Base-by-base conservation (phyloP, 2,329 filamentous ascomycete species). In the Stachybotrys chlorohalonatus region DNA sequence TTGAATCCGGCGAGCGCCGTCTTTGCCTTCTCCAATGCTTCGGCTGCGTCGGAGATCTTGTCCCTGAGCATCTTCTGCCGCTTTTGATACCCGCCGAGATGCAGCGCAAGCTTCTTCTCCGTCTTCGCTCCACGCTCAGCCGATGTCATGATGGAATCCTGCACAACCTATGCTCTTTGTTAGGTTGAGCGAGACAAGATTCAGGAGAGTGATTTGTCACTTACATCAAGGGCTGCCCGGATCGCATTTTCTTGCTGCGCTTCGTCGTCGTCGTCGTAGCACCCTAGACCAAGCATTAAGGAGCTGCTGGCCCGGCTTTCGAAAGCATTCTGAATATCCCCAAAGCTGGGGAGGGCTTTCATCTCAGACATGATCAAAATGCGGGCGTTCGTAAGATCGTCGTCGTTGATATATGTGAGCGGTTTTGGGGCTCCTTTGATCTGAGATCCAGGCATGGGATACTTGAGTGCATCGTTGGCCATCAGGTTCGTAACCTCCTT, bases 11-110 rank as follows among this genome's bases (percentile, higher is more conserved):
- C 81, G 0, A 95, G 76, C 1, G 90, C 88, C 53, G 84, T 75
- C 51, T 74, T 82, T 3, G 89, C 87, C 72, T 89, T 88, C 55
- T 86, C 83, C 13, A 96, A 77, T 2, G 87, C 87, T 17, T 84
- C 81, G 31, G 84, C 82, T 1, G 90, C 89, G 60, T 91, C 88
- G 16, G 73, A 71, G 58, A 95, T 89, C 74, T 96, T 97, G 57
- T 85, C 81, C 24, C 84, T 82, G 31, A 99, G 79, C 62, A 83
- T 85, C 70, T 91, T 91, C 39, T 90, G 85, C 36, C 94, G 87
- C 62, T 91, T 85, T 68, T 92, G 86, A 72, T 99, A 99, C 13
- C 94, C 94, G 30, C 92, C 92, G 2, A 95, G 83, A 63, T 94
- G 86, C 53, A 95, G 78, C 0, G 80, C 78, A n/a, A 99, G 81